Evolutionary conservation across 2,329 filamentous ascomycete species (phyloP).

Genomic region (Epicoccum sorghinum): DNA sequence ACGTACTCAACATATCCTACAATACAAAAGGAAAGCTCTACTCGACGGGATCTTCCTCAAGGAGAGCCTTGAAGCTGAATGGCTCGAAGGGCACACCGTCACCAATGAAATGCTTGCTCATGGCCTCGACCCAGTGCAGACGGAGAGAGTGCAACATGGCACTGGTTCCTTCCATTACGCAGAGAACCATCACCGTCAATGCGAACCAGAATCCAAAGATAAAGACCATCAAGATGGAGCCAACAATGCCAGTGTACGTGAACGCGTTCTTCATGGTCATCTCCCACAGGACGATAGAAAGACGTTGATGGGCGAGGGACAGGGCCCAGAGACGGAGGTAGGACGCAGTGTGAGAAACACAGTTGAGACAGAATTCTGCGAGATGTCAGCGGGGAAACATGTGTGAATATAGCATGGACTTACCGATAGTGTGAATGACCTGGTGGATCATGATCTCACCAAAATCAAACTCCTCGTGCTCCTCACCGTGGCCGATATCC

Average conservation of each 20-base stretch:
- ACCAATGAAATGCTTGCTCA: conserved; percentile 96
- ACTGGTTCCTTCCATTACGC: conserved; percentile 94
- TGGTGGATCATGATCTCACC: conserved; percentile 98
- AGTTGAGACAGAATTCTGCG: conserved; percentile 96
- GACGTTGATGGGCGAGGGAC: conserved; percentile 96
- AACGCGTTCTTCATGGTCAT: conserved; percentile 91
- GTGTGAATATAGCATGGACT: conserved; percentile 41
- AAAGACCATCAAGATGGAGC: conserved; percentile 80
- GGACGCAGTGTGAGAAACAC: conserved; percentile 96
- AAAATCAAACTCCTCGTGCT: conserved; percentile 97
- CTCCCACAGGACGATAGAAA: conserved; percentile 92
- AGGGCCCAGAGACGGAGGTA: conserved; percentile 98
- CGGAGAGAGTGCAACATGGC: conserved; percentile 93
- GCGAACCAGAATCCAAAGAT: conserved; percentile 91
- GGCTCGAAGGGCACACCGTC: conserved; percentile 84
- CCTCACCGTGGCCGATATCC: conserved; percentile 73
- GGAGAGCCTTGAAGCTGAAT: conserved; percentile 82
- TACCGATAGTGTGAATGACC: conserved; percentile 97
- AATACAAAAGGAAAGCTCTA: conserved; percentile 22
- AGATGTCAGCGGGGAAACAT: conserved; percentile 25
- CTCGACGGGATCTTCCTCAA: conserved; percentile 74
- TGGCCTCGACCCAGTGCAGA: conserved; percentile 95
- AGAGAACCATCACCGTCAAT: conserved; percentile 78
- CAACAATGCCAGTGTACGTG: conserved; percentile 66
- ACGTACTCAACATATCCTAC: conserved; percentile 21